Evolutionary conservation across 1,284 basidiomycete genomes (phyloP).

Genomic region (Pterula multifida): DNA sequence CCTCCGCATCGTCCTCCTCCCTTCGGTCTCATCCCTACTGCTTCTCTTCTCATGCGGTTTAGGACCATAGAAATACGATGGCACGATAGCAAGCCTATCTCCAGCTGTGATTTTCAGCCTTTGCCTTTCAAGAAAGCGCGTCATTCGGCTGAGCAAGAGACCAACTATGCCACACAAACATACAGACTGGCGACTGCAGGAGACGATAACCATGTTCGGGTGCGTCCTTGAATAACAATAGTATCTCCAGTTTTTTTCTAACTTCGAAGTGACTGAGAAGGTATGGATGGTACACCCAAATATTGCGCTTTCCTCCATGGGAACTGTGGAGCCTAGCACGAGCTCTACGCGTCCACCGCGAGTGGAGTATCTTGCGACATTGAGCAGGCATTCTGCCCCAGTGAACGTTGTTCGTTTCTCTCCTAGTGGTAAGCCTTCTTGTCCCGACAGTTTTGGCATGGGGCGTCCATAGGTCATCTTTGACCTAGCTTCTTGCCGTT

Average conservation of each 20-base stretch:
- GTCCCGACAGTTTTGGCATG: background rate
- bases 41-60: constrained; percentile 50
- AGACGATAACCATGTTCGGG: constrained; percentile 94
- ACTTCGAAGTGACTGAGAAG: constrained; percentile 39
- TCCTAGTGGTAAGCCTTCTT: constrained; percentile 63
- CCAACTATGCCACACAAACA: constrained; percentile 46
- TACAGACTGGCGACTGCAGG: constrained; percentile 93
- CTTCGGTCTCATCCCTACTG: background rate
- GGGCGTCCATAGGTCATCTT: too few relatives aligned
- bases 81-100: constrained; percentile 93
- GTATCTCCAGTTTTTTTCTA: constrained; percentile 5
- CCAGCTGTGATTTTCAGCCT: constrained; percentile 89
- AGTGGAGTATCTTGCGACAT: constrained; percentile 91
- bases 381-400: constrained; percentile 86
- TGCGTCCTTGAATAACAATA: constrained; percentile 35
- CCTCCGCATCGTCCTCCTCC: background rate
- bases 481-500: too few relatives aligned
- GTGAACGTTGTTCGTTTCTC: constrained; percentile 97
- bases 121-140: constrained; percentile 64
- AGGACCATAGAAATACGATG: constrained; percentile 83
- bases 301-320: constrained; percentile 60
- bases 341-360: constrained; percentile 65
- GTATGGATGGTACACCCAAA: constrained; percentile 93
- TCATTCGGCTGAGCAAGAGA: constrained; percentile 42
- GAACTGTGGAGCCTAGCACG: constrained; percentile 27